A percentile compares a stretch with the other conserved stretches of the same genome.
phyloP scores from a whole-genome alignment of 2,329 filamentous ascomycete species.

The Verticillium isaacii region DNA sequence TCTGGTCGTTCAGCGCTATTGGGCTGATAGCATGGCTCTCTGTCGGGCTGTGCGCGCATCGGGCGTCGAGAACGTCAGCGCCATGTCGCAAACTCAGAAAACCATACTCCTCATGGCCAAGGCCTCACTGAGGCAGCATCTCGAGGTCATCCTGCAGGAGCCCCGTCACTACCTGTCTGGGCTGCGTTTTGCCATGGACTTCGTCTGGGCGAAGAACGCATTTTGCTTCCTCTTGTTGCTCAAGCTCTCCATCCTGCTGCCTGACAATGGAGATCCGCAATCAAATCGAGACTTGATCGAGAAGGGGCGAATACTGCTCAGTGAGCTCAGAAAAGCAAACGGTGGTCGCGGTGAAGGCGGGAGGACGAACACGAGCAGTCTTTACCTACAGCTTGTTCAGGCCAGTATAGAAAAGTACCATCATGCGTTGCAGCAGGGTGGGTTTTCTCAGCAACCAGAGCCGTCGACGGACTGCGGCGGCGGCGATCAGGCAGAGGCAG shows the following conservation, averaged over 20 bases:
- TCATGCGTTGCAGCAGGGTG: conserved; percentile 1
- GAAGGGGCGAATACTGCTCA: conserved; percentile 14
- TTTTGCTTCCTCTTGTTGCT: conserved; percentile 52
- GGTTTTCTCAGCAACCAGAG: background rate
- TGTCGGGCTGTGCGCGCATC: conserved; percentile 42
- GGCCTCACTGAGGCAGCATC: conserved; percentile 42
- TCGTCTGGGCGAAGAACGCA: conserved; percentile 54
- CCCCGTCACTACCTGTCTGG: conserved; percentile 42
- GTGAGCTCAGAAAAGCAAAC: conserved; percentile 19
- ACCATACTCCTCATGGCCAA: conserved; percentile 45
- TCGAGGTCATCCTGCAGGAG: conserved; percentile 40
- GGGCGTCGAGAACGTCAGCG: conserved; percentile 22
- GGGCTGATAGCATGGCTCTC: conserved; percentile 47
- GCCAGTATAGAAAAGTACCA: conserved; percentile 18
- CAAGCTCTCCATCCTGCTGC: conserved; percentile 44
- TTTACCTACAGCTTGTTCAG: conserved; percentile 19
- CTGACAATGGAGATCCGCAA: conserved; percentile 22
- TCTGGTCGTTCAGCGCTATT: conserved; percentile 46
- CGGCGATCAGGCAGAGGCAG: background rate
- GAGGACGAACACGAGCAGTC: conserved; percentile 27
- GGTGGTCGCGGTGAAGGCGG: conserved; percentile 11
- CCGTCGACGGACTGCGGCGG: background rate
- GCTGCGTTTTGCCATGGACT: conserved; percentile 50
- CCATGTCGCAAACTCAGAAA: conserved; percentile 43
- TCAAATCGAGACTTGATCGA: conserved; percentile 11